Conservation (phyloP, 2,329 filamentous ascomycete genomes). For the Colletotrichum sp. region DNA sequence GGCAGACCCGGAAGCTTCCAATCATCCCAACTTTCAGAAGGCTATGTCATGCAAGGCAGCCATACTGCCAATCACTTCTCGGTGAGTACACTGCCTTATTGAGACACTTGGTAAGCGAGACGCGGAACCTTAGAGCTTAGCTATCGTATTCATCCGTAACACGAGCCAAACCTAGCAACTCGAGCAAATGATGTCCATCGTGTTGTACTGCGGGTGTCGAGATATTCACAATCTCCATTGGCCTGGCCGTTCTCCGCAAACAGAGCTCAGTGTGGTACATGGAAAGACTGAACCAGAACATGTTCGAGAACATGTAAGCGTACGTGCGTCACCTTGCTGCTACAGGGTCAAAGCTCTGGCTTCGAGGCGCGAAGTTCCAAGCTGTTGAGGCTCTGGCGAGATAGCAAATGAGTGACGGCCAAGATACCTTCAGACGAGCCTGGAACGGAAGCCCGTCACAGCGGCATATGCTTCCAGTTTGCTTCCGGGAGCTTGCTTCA, state of each 20-base stretch:
- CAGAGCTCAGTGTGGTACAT: background rate
- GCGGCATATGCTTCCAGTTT: background rate
- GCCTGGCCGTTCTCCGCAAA: background rate
- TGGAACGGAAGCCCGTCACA: constrained; percentile 12
- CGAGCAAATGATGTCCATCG: background rate
- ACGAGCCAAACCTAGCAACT: background rate
- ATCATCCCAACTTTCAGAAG: background rate
- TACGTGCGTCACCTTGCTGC: background rate
- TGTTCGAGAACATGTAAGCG: background rate
- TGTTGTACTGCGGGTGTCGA: background rate
- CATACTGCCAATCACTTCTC: no score
- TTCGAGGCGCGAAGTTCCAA: background rate
- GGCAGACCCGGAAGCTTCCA: background rate
- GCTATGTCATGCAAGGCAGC: background rate
- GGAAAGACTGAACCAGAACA: background rate
- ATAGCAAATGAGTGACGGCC: background rate
- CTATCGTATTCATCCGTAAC: background rate
- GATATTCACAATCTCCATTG: background rate
- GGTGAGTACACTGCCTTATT: background rate
- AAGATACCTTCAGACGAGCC: background rate
- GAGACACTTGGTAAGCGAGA: background rate
- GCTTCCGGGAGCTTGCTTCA: background rate
- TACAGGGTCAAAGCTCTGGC: background rate
- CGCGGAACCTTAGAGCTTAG: background rate
- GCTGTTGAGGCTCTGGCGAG: background rate